A percentile compares a stretch with the other conserved stretches of the same genome.
These are phyloP conservation scores for Eucalyptus pauciflora DNA, from an alignment of 345 rosid genomes.

Conservation along the genomic window DNA sequence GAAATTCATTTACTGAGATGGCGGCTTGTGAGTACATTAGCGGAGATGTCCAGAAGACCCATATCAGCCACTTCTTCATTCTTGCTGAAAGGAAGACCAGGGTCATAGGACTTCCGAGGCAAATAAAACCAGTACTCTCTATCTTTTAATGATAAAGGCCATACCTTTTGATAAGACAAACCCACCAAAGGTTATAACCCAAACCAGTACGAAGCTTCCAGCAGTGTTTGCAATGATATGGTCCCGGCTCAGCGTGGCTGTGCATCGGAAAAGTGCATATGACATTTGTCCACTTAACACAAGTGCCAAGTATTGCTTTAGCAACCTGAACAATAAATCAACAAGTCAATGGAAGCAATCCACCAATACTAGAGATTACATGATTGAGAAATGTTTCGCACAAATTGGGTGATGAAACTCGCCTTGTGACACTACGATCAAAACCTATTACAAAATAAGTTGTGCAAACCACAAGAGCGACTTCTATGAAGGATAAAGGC, in stretches of 20 bases:
- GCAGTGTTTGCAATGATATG: slow-evolving; percentile 26
- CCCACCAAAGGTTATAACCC: slow-evolving; percentile 29
- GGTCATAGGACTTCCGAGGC: background rate
- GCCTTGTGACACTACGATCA: slow-evolving; percentile 8
- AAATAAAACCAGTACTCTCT: background rate
- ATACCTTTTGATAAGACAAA: slow-evolving; percentile 25
- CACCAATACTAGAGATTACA: background rate
- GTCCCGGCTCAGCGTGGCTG: slow-evolving; percentile 26
- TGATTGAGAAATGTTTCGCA: background rate
- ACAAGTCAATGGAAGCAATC: background rate
- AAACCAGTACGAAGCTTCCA: slow-evolving; percentile 17
- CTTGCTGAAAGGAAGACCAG: slow-evolving; percentile 7
- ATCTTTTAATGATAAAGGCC: background rate
- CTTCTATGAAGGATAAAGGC: slow-evolving; percentile 2
- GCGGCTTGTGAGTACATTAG: slow-evolving; percentile 50
- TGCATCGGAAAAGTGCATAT: slow-evolving; percentile 25
- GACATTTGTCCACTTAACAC: slow-evolving; percentile 25
- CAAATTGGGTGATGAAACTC: background rate
- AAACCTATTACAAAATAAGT: slow-evolving; percentile 6
- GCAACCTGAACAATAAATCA: slow-evolving; percentile 8
- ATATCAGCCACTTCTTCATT: slow-evolving; percentile 47
- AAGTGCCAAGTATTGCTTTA: slow-evolving; percentile 19
- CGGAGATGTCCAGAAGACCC: slow-evolving; percentile 62
- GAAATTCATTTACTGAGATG: slow-evolving; percentile 40
- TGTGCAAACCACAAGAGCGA: background rate